Percentiles rank a stretch among this genome's conserved stretches.
These are phyloP conservation scores for Croton setiger DNA, from an alignment of 441 rosid genomes.

Conservation along the genomic window DNA sequence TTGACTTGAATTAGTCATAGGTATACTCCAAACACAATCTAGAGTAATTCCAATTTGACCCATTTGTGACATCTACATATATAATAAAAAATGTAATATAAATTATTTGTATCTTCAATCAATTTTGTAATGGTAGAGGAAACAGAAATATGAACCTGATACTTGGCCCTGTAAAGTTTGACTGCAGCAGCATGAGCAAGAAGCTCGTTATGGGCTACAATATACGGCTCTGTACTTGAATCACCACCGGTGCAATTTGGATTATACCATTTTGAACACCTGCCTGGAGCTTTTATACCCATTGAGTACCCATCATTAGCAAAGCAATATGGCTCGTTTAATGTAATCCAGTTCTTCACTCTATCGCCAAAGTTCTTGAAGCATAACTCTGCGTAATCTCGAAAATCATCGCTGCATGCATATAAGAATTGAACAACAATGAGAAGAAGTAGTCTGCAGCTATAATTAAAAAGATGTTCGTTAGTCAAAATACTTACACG, in stretches of 20 bases:
- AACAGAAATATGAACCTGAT: constrained; percentile 32
- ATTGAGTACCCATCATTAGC: constrained; percentile 32
- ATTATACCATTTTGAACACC: constrained; percentile 44
- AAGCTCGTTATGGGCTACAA: constrained; percentile 44
- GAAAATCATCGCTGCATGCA: no score
- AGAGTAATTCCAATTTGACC: constrained; percentile 16
- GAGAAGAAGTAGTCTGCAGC: no score
- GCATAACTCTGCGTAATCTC: constrained; percentile 28
- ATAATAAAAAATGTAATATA: no score
- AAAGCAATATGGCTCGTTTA: constrained; percentile 52
- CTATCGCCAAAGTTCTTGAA: constrained; percentile 57
- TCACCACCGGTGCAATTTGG: constrained; percentile 44
- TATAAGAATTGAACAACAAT: no score
- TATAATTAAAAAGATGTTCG: no score
- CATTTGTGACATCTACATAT: background rate
- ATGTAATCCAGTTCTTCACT: constrained; percentile 72
- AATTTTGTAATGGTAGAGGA: no score
- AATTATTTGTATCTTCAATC: no score
- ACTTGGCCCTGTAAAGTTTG: constrained; percentile 36
- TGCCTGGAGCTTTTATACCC: constrained; percentile 38
- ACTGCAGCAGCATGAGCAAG: constrained; percentile 71
- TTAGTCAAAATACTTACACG: no score
- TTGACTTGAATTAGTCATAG: background rate
- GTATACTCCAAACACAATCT: background rate
- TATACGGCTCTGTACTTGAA: constrained; percentile 58